phyloP scores from a whole-genome alignment of 164 flowering plant genomes.

The Piper betle region DNA sequence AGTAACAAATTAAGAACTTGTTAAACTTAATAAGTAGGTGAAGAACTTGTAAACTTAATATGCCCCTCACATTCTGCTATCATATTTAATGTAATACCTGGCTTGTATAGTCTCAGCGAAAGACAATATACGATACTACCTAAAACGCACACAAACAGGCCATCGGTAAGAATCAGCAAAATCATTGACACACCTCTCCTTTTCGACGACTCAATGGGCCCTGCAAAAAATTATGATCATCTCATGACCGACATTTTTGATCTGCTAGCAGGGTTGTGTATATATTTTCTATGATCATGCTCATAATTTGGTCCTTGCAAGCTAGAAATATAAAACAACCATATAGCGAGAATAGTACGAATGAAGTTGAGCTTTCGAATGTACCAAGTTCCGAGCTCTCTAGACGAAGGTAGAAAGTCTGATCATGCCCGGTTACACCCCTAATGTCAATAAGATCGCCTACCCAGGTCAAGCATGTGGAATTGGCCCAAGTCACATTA shows the following conservation, averaged over 20 bases:
- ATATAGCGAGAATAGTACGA: too few relatives aligned
- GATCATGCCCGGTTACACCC: not conserved
- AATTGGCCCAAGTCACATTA: not conserved
- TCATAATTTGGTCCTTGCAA: too few relatives aligned
- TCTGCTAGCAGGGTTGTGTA: too few relatives aligned
- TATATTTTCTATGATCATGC: too few relatives aligned
- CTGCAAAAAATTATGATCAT: not conserved
- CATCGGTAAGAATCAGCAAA: not conserved
- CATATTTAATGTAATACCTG: too few relatives aligned
- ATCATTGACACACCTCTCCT: not conserved
- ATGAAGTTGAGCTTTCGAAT: too few relatives aligned
- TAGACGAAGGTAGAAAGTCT: not conserved
- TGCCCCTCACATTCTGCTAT: too few relatives aligned
- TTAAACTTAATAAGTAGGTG: too few relatives aligned
- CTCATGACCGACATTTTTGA: too few relatives aligned
- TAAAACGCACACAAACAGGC: not conserved
- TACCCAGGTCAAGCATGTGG: constrained; percentile 4
- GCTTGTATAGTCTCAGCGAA: not conserved
- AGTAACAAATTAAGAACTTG: too few relatives aligned
- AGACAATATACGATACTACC: not conserved
- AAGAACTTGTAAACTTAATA: too few relatives aligned
- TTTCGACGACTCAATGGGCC: not conserved
- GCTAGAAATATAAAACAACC: too few relatives aligned
- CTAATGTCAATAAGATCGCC: constrained; percentile 3
- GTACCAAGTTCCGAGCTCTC: not conserved